Percentiles rank a stretch among this genome's conserved stretches.
phyloP scores from a whole-genome alignment of 352 stramenopile genomes.

The Phytophthora pinifolia region DNA sequence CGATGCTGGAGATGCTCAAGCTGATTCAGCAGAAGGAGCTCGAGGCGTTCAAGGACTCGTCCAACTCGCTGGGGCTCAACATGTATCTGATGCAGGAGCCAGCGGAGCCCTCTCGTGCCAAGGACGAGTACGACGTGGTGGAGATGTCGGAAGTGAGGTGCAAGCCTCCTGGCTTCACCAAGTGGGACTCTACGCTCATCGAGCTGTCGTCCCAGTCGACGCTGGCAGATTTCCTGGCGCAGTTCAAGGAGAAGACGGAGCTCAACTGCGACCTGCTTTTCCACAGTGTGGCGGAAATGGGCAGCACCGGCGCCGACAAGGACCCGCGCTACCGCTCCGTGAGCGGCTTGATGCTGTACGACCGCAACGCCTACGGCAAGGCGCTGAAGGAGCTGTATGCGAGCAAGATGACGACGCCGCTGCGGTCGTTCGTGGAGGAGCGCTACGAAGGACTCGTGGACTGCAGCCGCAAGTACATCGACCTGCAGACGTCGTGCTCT shows the following conservation, averaged over 20 bases:
- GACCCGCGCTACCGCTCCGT: constrained; percentile 65
- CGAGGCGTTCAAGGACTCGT: constrained; percentile 91
- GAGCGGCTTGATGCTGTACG: constrained; percentile 85
- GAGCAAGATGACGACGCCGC: constrained; percentile 50
- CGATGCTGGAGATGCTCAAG: constrained; percentile 93
- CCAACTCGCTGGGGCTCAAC: constrained; percentile 91
- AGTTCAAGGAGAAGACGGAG: constrained; percentile 70
- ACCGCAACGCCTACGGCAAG: constrained; percentile 80
- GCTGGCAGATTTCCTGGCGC: constrained; percentile 61
- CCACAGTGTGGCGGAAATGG: constrained; percentile 74
- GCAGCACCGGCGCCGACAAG: constrained; percentile 54
- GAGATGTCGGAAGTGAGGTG: constrained; percentile 89
- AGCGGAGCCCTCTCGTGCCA: constrained; percentile 75
- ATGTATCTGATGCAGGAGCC: constrained; percentile 93
- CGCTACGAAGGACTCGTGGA: constrained; percentile 85
- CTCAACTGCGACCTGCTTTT: constrained; percentile 86
- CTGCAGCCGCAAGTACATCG: constrained; percentile 80
- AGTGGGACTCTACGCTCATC: constrained; percentile 90
- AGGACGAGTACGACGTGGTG: constrained; percentile 92
- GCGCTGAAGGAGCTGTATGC: constrained; percentile 72
- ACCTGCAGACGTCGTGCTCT: constrained; percentile 83
- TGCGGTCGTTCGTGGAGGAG: constrained; percentile 68
- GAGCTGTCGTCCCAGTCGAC: constrained; percentile 67
- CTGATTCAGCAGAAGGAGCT: constrained; percentile 88
- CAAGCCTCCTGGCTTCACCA: constrained; percentile 88